Evolutionary conservation across 768 basidiomycete species (phyloP), one percentile per base, ranked within the genome.

Genomic region (Collybiopsis confluens): DNA sequence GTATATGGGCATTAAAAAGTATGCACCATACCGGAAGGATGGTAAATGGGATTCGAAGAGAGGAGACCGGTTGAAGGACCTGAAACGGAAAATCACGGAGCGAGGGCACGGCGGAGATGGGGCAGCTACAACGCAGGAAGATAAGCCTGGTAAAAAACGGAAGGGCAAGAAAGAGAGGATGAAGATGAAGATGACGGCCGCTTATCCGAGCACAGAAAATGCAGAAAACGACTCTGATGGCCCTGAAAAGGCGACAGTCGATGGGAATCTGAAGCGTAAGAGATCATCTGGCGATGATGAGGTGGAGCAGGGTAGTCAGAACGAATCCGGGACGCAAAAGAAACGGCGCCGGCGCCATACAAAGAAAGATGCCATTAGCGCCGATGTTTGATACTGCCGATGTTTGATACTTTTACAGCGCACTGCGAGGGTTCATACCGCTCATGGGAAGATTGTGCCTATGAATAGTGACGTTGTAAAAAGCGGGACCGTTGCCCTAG

Each of bases 1-100:
- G 54, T 92, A 92, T 68, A 80, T 96, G 70, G 82, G 88, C 41
- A 74, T 98, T 61, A 96, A 92, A 71, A 88, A 89, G 67, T 79
- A 92, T 59, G 97, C 96, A 15, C 92, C 97, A 5, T 98, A 98
- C 68, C 83, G 90, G 40, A 75, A 81, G 43, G 77, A 80, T 26
- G 69, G 63, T 27, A 73, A 68, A 28, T 92, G 86, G 84, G 88
- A 89, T 62, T 68, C 74, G 30, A 77, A 73, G 36, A 78, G 90
- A 13, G 73, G 72, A 21, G 81, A 86, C 43, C 80, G 85, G 58
- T 72, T 96, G 42, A 74, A 78, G 61, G 88, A 93, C 56, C 76
- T 97, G 54, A 90, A 88, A 66, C 64, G 74, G 43, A 82, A 75
- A 63, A 64, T 97, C 27, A 60, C 66, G 23, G 75, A 75, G 54